Base-by-base conservation (phyloP, 1,139 yeast genomes). In the Blastobotrys petasosporus region DNA sequence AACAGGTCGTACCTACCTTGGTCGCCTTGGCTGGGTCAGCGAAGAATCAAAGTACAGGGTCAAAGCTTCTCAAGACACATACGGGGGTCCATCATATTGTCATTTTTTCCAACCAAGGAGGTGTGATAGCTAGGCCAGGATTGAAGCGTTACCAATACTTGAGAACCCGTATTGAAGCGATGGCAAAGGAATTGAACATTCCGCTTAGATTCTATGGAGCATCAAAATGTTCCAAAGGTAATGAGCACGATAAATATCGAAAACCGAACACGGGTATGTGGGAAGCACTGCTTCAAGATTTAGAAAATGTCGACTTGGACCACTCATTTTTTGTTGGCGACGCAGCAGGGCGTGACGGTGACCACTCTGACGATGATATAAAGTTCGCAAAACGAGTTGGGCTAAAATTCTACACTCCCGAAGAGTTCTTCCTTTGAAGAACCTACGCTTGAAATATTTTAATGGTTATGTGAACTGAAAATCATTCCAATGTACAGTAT, bases 91-190 rank as follows among this genome's bases (percentile, higher is more conserved):
- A 15, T 25, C 29, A 33, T 13, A 35, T 87, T 3, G 92, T 81
- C 11, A 75, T 92, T 1, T 85, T 92, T 61, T 79, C 97, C 2
- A 92, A 92, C 60, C 98, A 92, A 60, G 95, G 90, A n/a, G 79
- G 76, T 0, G 75, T 80, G 1, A 58, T 74, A 2, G 66, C 68
- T 3, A 65, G 68, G 4, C 57, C 59, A 8, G 63, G 66, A 11
- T 70, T 79, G 2, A 83, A 82, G 57, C 75, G 86, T 12, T 79
- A 71, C 51, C 46, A 49, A 2, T 75, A 76, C 45, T 73, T 82
- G 50, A 63, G 65, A 2, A 61, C 59, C 3, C 75, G 79, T 49
- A 57, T 82, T 2, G 65, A 71, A 41, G 61, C 64, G 25, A 67
- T 81, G 11, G 57, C 62, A 12, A 31, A 57, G 5, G 58, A 54